Percentiles rank a stretch among this genome's conserved stretches.
phyloP scores from a whole-genome alignment of 805 yeast genomes.

The Candida yuanshanica region DNA sequence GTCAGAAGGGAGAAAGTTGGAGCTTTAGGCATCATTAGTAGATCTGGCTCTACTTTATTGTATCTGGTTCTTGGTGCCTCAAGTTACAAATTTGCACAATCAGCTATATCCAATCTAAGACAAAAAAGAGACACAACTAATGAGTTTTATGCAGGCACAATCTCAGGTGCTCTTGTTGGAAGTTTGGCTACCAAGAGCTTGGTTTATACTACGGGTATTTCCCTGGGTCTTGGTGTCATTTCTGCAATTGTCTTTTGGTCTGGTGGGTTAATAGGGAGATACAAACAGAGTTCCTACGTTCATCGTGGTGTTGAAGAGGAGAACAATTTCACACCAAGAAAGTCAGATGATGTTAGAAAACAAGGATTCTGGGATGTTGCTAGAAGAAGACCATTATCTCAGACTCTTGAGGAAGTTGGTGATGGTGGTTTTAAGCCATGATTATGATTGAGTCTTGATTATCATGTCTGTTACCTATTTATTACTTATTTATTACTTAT shows the following conservation, averaged over 20 bases:
- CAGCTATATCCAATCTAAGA: slow-evolving; percentile 52
- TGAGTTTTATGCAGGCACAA: slow-evolving; percentile 43
- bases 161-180: slow-evolving; percentile 40
- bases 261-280: slow-evolving; percentile 31
- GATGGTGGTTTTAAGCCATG: slow-evolving; percentile 23
- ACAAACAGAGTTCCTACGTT: slow-evolving; percentile 33
- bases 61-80: slow-evolving; percentile 47
- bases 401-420: slow-evolving; percentile 73
- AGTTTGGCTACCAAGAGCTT: slow-evolving; percentile 27
- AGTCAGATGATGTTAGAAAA: slow-evolving; percentile 23
- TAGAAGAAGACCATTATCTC: slow-evolving; percentile 76
- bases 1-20: slow-evolving; percentile 37
- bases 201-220: slow-evolving; percentile 40
- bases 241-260: slow-evolving; percentile 49
- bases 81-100: slow-evolving; percentile 35
- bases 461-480: slow-evolving; percentile 2
- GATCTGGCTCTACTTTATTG: slow-evolving; percentile 27
- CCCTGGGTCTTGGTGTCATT: slow-evolving; percentile 37
- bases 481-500: slow-evolving; percentile 7
- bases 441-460: slow-evolving; percentile 1
- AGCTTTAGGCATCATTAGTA: slow-evolving; percentile 28
- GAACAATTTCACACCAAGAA: slow-evolving; percentile 24
- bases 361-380: slow-evolving; percentile 77
- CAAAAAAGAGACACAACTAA: slow-evolving; percentile 60
- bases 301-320: slow-evolving; percentile 21